Base-by-base conservation (phyloP, 1,139 yeast genomes). In the Hansenula sp. region DNA sequence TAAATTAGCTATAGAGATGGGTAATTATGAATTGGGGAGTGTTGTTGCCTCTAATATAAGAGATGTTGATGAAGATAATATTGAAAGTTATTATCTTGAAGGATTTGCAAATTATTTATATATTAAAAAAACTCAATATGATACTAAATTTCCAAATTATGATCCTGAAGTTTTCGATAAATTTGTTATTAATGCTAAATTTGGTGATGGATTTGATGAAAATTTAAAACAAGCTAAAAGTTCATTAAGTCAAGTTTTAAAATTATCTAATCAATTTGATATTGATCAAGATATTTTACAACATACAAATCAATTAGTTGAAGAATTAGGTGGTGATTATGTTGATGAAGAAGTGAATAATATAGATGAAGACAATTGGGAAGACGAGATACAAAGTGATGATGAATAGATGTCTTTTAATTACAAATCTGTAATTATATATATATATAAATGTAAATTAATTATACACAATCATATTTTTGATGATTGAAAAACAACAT, bases 11-110 rank as follows among this genome's bases (percentile, higher is more conserved):
- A 71, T 87, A 39, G 97, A 90, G 61, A 68, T 86, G 58, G 92
- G 82, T 31, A 64, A 77, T 46, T 80, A 80, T 54, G 94, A 85
- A 32, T 57, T 71, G 20, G 85, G 87, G 3, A 64, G 78, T 13
- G 73, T 75, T 31, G 77, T 87, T 19, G 71, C 88, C 11, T 67
- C 74, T 21, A 71, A 73, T 28, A 69, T 82, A 19, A 80, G 82
- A 52, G 90, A 85, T 46, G 75, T 90, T 38, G 89, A 90, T 62
- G 97, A 90, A 53, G 82, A 80, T 50, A 78, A 86, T 45, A 68
- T 87, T 42, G 97, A 90, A 53, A 73, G 82, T 29, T 82, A 76
- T 56, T 90, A 90, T 58, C 68, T 88, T 50, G 95, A 87, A 57
- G 94, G 94, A 0, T 77, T 89, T 55, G 79, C 94, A 1, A 71